Conservation (phyloP, 2,329 filamentous ascomycete genomes). For the Purpureocillium takamizusanense region DNA sequence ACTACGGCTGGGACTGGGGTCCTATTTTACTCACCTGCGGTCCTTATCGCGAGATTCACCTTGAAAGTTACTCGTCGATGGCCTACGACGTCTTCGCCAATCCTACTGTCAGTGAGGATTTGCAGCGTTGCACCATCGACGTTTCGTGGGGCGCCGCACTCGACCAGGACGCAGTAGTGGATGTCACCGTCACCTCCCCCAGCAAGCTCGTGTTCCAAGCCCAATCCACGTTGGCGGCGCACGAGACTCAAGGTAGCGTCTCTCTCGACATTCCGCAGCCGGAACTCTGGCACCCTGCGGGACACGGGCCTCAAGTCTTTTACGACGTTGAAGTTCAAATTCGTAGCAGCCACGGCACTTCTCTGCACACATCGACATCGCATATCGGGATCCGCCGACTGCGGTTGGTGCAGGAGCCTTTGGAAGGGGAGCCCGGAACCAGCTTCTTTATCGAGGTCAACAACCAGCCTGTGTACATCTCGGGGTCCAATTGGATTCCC, state of each 20-base stretch:
- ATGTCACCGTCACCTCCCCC: no score
- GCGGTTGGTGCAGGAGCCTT: slow-evolving; percentile 1
- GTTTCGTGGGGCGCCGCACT: no score
- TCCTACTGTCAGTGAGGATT: slow-evolving; percentile 1
- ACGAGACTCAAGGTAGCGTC: no score
- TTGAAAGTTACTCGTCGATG: slow-evolving; percentile 53
- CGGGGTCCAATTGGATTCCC: not conserved
- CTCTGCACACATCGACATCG: not conserved
- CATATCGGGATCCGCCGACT: slow-evolving; percentile 2
- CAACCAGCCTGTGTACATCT: no score
- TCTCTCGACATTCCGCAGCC: not conserved
- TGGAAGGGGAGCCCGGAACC: no score
- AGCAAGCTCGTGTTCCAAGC: not conserved
- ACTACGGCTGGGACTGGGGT: slow-evolving; percentile 66
- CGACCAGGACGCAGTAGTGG: no score
- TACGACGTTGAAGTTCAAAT: slow-evolving; percentile 3
- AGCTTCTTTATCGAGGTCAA: not conserved
- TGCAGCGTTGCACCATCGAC: not conserved
- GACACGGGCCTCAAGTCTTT: slow-evolving; percentile 6
- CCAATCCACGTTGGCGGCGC: not conserved
- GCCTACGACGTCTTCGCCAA: slow-evolving; percentile 34
- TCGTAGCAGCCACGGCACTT: not conserved
- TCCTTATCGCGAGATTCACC: slow-evolving; percentile 54
- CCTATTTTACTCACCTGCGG: slow-evolving; percentile 53
- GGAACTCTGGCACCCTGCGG: slow-evolving; percentile 6